phyloP scores from a whole-genome alignment of 2,329 filamentous ascomycete species.

The Fusarium papillatum region DNA sequence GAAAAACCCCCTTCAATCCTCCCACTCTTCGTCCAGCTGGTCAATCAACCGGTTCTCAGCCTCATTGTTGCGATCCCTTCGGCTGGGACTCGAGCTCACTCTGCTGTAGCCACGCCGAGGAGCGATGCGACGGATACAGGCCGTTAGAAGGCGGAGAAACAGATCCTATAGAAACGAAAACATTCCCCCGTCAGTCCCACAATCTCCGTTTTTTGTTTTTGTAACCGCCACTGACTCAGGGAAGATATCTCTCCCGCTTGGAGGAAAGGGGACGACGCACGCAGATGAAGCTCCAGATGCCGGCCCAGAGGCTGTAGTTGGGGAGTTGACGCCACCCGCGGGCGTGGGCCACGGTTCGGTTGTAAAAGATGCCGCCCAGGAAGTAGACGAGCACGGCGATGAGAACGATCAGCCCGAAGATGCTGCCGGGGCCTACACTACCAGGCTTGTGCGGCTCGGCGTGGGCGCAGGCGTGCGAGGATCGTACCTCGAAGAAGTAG shows the following conservation, averaged over 20 bases:
- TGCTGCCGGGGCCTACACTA: slow-evolving; percentile 76
- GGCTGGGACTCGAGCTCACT: slow-evolving; percentile 67
- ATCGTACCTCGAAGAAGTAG: slow-evolving; percentile 96
- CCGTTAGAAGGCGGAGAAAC: slow-evolving; percentile 77
- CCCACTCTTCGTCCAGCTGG: slow-evolving; percentile 97
- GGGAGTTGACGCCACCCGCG: slow-evolving; percentile 95
- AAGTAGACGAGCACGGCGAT: slow-evolving; percentile 89
- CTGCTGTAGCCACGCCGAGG: slow-evolving; percentile 76
- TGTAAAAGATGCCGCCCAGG: slow-evolving; percentile 94
- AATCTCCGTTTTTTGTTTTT: neutral
- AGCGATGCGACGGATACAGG: slow-evolving; percentile 76
- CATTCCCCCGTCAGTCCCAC: slow-evolving; percentile 42
- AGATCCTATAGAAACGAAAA: slow-evolving; percentile 63
- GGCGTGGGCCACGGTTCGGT: slow-evolving; percentile 93
- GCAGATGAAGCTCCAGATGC: slow-evolving; percentile 86
- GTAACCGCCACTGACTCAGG: slow-evolving; percentile 30
- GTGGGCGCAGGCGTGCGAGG: slow-evolving; percentile 81
- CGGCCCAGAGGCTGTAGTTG: slow-evolving; percentile 94
- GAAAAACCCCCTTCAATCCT: slow-evolving; percentile 67
- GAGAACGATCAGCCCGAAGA: slow-evolving; percentile 89
- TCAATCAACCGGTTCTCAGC: slow-evolving; percentile 96
- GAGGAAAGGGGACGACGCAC: slow-evolving; percentile 58
- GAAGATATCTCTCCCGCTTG: slow-evolving; percentile 48
- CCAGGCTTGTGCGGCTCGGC: slow-evolving; percentile 80
- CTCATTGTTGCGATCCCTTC: slow-evolving; percentile 69